Conservation (phyloP, 2,329 filamentous ascomycete species). For the Periconia digitata region DNA sequence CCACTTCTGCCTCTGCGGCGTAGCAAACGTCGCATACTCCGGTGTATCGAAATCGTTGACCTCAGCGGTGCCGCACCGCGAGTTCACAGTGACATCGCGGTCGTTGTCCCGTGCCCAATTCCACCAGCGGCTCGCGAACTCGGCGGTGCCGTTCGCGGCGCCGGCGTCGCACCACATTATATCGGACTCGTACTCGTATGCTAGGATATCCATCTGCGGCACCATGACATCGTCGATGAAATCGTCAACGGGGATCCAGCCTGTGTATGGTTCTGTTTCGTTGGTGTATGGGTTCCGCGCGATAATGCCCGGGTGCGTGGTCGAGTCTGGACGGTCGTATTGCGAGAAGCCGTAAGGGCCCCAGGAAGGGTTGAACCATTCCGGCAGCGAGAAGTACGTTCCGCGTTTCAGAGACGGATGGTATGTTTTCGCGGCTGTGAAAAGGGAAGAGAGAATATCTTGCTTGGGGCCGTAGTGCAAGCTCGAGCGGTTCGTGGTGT, state of each 20-base stretch:
- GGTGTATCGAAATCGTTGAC: conserved; percentile 60
- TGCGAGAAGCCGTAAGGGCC: conserved; percentile 42
- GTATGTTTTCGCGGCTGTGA: conserved; percentile 46
- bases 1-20: conserved; percentile 59
- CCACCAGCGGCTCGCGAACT: conserved; percentile 48
- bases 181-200: conserved; percentile 40
- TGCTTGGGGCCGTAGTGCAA: conserved; percentile 45
- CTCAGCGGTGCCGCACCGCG: conserved; percentile 57
- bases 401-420: conserved; percentile 49
- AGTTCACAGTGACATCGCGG: conserved; percentile 58
- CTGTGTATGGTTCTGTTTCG: conserved; percentile 46
- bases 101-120: conserved; percentile 41
- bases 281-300: conserved; percentile 51
- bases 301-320: conserved; percentile 40
- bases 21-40: conserved; percentile 56
- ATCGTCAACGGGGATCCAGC: conserved; percentile 46
- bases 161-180: conserved; percentile 55
- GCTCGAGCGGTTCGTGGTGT: conserved; percentile 45
- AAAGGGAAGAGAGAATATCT: conserved; percentile 47
- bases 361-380: conserved; percentile 51
- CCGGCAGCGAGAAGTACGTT: conserved; percentile 50
- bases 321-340: conserved; percentile 10
- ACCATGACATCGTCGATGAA: conserved; percentile 47
- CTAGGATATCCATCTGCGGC: conserved; percentile 49
- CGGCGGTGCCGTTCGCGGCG: conserved; percentile 46